Conservation (phyloP, 306 rosid species). For the Fragaria vesca region DNA sequence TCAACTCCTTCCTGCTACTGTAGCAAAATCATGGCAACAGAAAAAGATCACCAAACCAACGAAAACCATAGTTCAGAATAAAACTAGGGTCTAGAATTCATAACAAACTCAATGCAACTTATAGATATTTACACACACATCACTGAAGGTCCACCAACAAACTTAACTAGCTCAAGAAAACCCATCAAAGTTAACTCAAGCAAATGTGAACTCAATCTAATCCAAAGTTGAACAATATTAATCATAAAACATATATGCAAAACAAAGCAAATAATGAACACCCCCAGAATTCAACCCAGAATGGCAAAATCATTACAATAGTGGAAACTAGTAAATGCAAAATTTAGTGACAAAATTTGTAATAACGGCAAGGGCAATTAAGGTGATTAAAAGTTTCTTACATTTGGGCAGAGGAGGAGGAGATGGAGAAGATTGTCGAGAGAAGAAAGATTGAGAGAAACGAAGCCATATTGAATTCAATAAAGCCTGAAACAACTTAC, state of each 20-base stretch:
- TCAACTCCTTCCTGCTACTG: slow-evolving; percentile 64
- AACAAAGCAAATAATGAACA: neutral
- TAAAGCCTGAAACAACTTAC: neutral
- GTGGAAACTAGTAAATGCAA: neutral
- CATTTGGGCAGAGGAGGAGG: slow-evolving; percentile 43
- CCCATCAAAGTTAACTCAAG: neutral
- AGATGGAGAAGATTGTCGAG: slow-evolving; percentile 22
- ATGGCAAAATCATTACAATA: neutral
- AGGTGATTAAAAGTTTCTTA: slow-evolving; percentile 19
- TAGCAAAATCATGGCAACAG: slow-evolving; percentile 15
- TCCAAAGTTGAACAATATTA: neutral
- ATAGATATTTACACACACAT: neutral
- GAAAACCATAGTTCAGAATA: neutral
- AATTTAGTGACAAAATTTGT: neutral
- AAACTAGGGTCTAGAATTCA: neutral
- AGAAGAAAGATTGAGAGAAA: slow-evolving; percentile 36
- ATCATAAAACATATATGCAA: neutral
- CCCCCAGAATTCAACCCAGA: neutral
- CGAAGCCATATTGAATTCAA: slow-evolving; percentile 37
- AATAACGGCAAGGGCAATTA: neutral
- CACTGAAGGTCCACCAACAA: neutral
- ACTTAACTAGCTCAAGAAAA: neutral
- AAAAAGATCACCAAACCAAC: slow-evolving; percentile 6
- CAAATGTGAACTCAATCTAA: neutral
- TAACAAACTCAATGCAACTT: neutral